Evolutionary conservation across 2,329 filamentous ascomycete species (phyloP).

Genomic region (Diplocarpon rosae): DNA sequence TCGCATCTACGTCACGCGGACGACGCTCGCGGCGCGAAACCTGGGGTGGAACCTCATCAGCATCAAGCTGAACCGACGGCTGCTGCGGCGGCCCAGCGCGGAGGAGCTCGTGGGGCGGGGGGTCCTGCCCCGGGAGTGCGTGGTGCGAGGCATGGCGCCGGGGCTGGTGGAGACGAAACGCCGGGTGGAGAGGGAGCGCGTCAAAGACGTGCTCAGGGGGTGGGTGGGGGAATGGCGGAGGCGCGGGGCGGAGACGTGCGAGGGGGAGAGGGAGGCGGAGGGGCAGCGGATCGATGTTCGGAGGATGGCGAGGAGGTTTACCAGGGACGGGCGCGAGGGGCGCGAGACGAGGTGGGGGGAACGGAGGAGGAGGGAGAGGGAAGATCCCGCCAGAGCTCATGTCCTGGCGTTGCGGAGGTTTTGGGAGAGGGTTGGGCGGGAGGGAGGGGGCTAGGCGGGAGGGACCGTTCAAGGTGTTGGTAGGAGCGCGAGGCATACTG

Average conservation of each 20-base stretch:
- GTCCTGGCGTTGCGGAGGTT: constrained; percentile 53
- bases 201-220: constrained; percentile 54
- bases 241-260: constrained; percentile 24
- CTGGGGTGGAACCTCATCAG: constrained; percentile 51
- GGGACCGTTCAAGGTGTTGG: too few species aligned
- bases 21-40: constrained; percentile 51
- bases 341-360: constrained; percentile 24
- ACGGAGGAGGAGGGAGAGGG: constrained; percentile 37
- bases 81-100: constrained; percentile 48
- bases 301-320: constrained; percentile 31
- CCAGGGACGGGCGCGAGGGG: constrained; percentile 34
- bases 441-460: background rate
- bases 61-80: constrained; percentile 52
- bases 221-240: constrained; percentile 44
- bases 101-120: constrained; percentile 50
- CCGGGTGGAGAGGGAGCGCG: constrained; percentile 52
- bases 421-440: constrained; percentile 48
- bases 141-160: constrained; percentile 25
- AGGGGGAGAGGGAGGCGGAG: constrained; percentile 19
- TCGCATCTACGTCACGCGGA: constrained; percentile 56
- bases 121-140: constrained; percentile 55
- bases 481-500: too few species aligned
- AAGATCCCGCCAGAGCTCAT: constrained; percentile 29
- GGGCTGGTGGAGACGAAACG: constrained; percentile 51
- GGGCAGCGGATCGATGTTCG: constrained; percentile 27